Conservation (phyloP, 1,139 yeast species). For the Blastobotrys aristatus region DNA sequence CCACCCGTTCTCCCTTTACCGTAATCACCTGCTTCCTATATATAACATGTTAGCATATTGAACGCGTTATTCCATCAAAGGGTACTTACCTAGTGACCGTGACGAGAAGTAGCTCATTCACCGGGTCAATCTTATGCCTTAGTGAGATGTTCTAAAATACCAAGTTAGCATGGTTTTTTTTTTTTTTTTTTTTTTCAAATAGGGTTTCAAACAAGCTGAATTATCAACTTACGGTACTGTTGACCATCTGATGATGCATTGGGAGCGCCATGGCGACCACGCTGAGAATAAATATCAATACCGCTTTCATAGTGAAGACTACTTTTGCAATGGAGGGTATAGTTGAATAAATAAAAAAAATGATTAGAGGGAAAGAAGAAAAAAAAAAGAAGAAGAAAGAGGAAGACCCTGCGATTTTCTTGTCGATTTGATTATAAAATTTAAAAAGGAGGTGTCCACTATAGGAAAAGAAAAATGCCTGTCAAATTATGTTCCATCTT, state of each 20-base stretch:
- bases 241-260: not conserved
- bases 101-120: constrained; percentile 2
- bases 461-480: too few species aligned
- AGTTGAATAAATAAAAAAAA: not conserved
- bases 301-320: not conserved
- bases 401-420: too few species aligned
- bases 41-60: not conserved
- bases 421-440: too few species aligned
- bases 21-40: constrained; percentile 14
- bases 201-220: too few species aligned
- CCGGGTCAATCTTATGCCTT: constrained; percentile 6
- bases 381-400: too few species aligned
- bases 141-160: constrained; percentile 12
- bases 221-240: constrained; percentile 11
- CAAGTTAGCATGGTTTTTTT: too few species aligned
- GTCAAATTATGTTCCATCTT: too few species aligned
- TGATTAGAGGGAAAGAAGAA: not conserved
- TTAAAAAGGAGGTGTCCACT: too few species aligned
- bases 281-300: not conserved
- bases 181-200: too few species aligned
- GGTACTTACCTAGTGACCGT: constrained; percentile 8
- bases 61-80: not conserved
- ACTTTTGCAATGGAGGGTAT: too few species aligned
- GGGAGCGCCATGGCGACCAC: constrained; percentile 1
- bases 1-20: constrained; percentile 12